phyloP scores from a whole-genome alignment of 2,329 filamentous ascomycete genomes.

The Venturia carpophila region DNA sequence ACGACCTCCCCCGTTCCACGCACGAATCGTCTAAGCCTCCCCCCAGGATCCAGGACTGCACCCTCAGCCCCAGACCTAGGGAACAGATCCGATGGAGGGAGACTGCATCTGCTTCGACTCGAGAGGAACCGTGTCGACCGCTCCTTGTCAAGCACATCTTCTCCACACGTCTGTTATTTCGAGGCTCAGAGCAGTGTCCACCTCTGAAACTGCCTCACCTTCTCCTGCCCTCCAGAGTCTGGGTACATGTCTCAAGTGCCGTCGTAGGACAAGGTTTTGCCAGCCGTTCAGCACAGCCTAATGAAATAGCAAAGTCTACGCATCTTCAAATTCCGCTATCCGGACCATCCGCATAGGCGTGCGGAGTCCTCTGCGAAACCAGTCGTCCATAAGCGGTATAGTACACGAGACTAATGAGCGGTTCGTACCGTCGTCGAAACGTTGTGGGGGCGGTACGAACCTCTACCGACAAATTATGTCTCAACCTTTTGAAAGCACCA shows the following conservation, averaged over 20 bases:
- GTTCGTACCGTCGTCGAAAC: background rate
- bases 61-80: no score
- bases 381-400: background rate
- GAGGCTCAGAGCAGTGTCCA: no score
- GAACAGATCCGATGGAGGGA: no score
- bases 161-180: no score
- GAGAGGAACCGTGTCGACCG: no score
- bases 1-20: background rate
- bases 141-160: no score
- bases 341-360: background rate
- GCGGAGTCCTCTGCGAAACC: background rate
- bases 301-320: background rate
- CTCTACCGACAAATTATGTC: background rate
- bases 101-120: no score
- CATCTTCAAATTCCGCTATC: background rate
- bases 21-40: no score
- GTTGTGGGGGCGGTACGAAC: background rate
- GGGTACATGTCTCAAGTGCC: no score
- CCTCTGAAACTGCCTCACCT: no score
- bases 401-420: conserved; percentile 5
- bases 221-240: no score
- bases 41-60: no score
- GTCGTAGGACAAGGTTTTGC: background rate
- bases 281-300: background rate
- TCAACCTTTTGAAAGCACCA: background rate